Base-by-base conservation (phyloP, 768 basidiomycete species). In the Hypholoma fasciculare region DNA sequence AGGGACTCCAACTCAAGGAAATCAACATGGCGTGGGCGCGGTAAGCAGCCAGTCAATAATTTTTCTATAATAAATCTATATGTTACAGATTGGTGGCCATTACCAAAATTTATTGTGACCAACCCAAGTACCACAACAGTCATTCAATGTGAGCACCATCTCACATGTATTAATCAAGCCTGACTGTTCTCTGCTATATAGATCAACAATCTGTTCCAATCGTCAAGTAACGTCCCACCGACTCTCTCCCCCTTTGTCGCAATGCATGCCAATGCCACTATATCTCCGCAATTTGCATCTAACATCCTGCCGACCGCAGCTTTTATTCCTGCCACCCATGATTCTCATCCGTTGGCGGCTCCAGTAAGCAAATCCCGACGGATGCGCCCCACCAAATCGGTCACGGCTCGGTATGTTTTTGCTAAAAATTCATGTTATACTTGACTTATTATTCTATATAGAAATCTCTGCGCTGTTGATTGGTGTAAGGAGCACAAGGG, bases 401-500 rank as follows among this genome's bases (percentile, higher is more conserved):
- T 49, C 16, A 49, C 47, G 19, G 47, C 47, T 49, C 47, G 27
- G 47, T 49, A 49, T 26, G 20, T 49, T 49, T 23, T 49, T 26
- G 20, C 47, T 49, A 9, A 2, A 23, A 20, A 23, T 23, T 26
- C 26, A 49, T 49, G 47, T 23, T 49, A 14, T 49, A 26, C 26
- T 27, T 49, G 26, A 49, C 47, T 30, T 4, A 30, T 30, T 23
- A 17, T 27, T 26, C 23, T 49, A 49, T 11, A 11, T 23, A 49
- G 47, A n/a, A 49, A 49, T 16, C 47, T 49, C 47, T 49, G 23
- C 12, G 47, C 47, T 49, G 27, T 49, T 49, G 47, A 49, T 23
- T 49, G 47, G 47, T 49, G 47, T 23, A 49, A 49, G 20, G 47
- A 49, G 47, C 19, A 49, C 47, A 49, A 49, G 47, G 47, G 47